These are phyloP conservation scores for Nectriaceae sp. DNA, from an alignment of 2,329 filamentous ascomycete genomes.

Conservation along the genomic window DNA sequence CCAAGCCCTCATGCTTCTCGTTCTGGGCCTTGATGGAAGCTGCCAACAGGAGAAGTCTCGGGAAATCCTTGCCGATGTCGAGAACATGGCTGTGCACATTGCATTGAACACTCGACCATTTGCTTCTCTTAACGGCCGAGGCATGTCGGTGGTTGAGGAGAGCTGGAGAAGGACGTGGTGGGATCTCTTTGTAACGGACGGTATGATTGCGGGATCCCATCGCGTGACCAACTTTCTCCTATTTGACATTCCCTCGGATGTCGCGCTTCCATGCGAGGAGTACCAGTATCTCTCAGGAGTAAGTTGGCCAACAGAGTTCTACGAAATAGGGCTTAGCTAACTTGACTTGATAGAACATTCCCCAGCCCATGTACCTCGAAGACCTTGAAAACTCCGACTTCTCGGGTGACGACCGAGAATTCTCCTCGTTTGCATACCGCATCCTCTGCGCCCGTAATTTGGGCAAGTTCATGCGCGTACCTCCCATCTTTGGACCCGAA, in stretches of 20 bases:
- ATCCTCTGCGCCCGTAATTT: slow-evolving; percentile 80
- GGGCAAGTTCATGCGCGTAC: slow-evolving; percentile 68
- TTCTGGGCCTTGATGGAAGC: slow-evolving; percentile 77
- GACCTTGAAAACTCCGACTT: slow-evolving; percentile 81
- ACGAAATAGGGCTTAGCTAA: slow-evolving; percentile 12
- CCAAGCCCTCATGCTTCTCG: slow-evolving; percentile 75
- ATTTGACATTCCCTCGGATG: slow-evolving; percentile 66
- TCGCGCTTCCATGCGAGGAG: slow-evolving; percentile 81
- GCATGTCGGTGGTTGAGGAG: slow-evolving; percentile 73
- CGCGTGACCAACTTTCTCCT: slow-evolving; percentile 70
- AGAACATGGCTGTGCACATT: slow-evolving; percentile 73
- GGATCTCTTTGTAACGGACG: slow-evolving; percentile 79
- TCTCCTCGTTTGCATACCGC: slow-evolving; percentile 84
- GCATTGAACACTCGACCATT: slow-evolving; percentile 73
- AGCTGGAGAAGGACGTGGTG: slow-evolving; percentile 90
- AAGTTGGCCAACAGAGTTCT: slow-evolving; percentile 29
- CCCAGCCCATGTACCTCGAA: slow-evolving; percentile 63
- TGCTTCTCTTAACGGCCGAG: slow-evolving; percentile 62
- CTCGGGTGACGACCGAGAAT: slow-evolving; percentile 66
- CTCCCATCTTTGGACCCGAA: slow-evolving; percentile 52
- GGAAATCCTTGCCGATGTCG: slow-evolving; percentile 66
- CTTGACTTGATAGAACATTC: slow-evolving; percentile 48
- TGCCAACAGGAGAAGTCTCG: slow-evolving; percentile 71
- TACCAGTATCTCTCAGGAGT: slow-evolving; percentile 65
- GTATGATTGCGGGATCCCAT: slow-evolving; percentile 80